phyloP scores from a whole-genome alignment of 345 rosid genomes.

The Eucalyptus grandis region DNA sequence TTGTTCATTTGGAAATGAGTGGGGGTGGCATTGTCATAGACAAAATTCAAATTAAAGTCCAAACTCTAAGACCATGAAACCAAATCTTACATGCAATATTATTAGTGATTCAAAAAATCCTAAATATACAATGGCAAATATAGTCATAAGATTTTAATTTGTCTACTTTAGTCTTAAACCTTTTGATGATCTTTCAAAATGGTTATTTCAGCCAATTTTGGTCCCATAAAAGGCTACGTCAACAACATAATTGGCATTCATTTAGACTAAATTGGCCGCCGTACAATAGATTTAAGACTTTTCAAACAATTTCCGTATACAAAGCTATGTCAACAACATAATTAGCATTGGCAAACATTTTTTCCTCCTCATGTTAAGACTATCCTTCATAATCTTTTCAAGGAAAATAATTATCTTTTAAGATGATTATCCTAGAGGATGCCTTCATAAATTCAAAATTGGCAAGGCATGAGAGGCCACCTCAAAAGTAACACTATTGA shows the following conservation, averaged over 20 bases:
- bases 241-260: background rate
- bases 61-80: background rate
- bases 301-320: background rate
- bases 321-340: background rate
- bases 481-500: background rate
- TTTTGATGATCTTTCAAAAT: background rate
- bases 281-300: background rate
- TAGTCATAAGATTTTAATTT: background rate
- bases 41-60: background rate
- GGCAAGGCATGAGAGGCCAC: background rate
- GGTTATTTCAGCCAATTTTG: background rate
- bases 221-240: background rate
- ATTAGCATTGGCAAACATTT: background rate
- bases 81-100: background rate
- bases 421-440: background rate
- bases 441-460: background rate
- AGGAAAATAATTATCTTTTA: background rate
- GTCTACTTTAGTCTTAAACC: background rate
- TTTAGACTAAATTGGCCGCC: rapidly evolving
- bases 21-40: background rate
- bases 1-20: background rate
- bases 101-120: background rate
- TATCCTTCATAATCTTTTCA: background rate
- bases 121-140: background rate
- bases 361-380: background rate